Evolutionary conservation across 192 early-diverging fungal species (phyloP).

Genomic region (Entomortierella beljakovae): DNA sequence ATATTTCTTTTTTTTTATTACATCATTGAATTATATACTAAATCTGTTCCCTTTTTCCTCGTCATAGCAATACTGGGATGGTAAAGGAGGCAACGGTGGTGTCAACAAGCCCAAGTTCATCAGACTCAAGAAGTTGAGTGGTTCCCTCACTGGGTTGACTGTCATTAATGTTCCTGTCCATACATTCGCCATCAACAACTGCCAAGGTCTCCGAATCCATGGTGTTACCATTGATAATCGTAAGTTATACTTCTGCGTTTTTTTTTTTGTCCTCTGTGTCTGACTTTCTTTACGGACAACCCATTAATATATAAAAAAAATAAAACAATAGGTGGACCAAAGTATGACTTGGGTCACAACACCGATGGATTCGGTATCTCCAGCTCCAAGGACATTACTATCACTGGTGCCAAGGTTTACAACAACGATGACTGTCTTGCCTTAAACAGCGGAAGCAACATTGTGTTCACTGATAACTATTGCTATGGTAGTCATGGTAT

Average conservation of each 20-base stretch:
- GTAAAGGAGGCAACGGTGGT: conserved; percentile 59
- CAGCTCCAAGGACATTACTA: conserved; percentile 41
- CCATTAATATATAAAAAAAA: background rate
- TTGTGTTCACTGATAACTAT: conserved; percentile 50
- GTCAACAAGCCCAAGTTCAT: conserved; percentile 53
- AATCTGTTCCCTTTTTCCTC: conserved; percentile 3
- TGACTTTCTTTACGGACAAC: background rate
- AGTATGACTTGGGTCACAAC: conserved; percentile 50
- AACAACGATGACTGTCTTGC: conserved; percentile 68
- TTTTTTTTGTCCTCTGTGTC: background rate
- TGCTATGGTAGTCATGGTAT: conserved; percentile 53
- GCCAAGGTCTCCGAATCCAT: conserved; percentile 39
- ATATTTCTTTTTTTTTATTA: conserved; percentile 14
- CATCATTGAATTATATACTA: conserved; percentile 9
- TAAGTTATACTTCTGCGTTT: conserved; percentile 19
- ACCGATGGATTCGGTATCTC: conserved; percentile 58
- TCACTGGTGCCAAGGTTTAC: conserved; percentile 42
- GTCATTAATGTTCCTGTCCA: conserved; percentile 55
- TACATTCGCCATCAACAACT: conserved; percentile 48
- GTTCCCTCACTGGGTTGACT: conserved; percentile 44
- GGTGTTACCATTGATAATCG: conserved; percentile 56
- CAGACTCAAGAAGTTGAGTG: conserved; percentile 35
- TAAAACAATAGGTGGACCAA: conserved; percentile 30
- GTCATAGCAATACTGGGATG: conserved; percentile 54
- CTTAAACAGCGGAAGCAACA: conserved; percentile 60